These are phyloP conservation scores for Leccinum uliginosum DNA, from an alignment of 768 basidiomycete genomes.

Conservation along the genomic window DNA sequence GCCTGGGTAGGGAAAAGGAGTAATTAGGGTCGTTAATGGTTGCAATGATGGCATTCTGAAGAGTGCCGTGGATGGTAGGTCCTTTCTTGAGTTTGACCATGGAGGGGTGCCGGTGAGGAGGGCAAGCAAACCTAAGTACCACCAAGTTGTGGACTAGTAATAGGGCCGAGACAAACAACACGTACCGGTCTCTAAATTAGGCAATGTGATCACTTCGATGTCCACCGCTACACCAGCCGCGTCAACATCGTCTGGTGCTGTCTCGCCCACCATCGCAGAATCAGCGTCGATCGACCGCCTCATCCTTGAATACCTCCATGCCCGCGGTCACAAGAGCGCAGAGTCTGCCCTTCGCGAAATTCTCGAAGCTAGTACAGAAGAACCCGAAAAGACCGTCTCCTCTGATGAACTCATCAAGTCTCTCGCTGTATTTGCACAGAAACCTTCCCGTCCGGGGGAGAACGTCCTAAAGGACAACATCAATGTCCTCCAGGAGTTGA, in stretches of 20 bases:
- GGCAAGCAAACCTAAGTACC: background rate
- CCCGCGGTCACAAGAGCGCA: slow-evolving; percentile 42
- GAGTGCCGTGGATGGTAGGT: slow-evolving; percentile 5
- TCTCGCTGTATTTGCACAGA: slow-evolving; percentile 67
- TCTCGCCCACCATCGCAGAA: slow-evolving; percentile 29
- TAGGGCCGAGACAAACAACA: slow-evolving; percentile 5
- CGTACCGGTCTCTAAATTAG: slow-evolving; percentile 3
- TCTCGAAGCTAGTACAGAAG: slow-evolving; percentile 33
- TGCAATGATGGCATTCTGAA: slow-evolving; percentile 23
- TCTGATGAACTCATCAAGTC: slow-evolving; percentile 52
- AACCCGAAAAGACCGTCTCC: slow-evolving; percentile 36
- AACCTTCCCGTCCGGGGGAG: slow-evolving; percentile 61
- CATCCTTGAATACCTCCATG: slow-evolving; percentile 46
- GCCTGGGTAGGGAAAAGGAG: slow-evolving; percentile 24
- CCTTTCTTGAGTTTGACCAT: slow-evolving; percentile 23
- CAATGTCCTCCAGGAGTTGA: slow-evolving; percentile 64
- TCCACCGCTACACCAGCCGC: slow-evolving; percentile 31
- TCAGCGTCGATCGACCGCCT: slow-evolving; percentile 35
- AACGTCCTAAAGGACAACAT: slow-evolving; percentile 66
- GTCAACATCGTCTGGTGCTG: slow-evolving; percentile 31
- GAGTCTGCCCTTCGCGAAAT: slow-evolving; percentile 41
- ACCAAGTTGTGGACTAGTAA: background rate
- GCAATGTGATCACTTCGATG: slow-evolving; percentile 20
- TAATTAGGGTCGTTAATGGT: slow-evolving; percentile 28
- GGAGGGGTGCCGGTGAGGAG: too few relatives aligned